Base-by-base conservation (phyloP, 1,284 basidiomycete genomes). In the Afroboletus lepidellus region DNA sequence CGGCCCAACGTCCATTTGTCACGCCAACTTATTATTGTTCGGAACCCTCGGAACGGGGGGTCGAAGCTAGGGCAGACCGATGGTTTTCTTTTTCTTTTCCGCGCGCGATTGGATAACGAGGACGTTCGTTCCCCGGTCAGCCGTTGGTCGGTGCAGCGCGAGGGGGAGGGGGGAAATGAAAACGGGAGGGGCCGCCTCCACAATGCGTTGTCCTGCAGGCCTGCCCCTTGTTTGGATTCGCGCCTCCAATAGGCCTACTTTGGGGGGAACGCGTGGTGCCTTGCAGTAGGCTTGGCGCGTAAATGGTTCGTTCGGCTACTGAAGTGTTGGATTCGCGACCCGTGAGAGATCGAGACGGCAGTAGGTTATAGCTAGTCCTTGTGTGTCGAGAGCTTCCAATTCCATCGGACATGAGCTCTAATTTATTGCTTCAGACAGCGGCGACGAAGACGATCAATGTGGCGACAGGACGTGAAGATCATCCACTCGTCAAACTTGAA, bases 161-260 rank as follows among this genome's bases (percentile, higher is more conserved):
- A 41, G 36, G 12, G 29, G n/a, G 16, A 24, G 23, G 38, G 23
- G 34, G 44, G 61, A 62, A 45, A 64, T 60, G 63, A 66, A 51
- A 51, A 48, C 37, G 46, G 53, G 39, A 50, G 39, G 33, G 46
- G 44, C 57, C 50, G 42, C 50, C 43, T 52, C 13, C 5, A 46
- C 60, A 62, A 61, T 30, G 60, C 48, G 62, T 51, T 37, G 48
- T 45, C 62, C 60, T 64, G 62, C 62, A 61, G 60, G 62, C 36
- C 30, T 12, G 5, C 15, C 12, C 20, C 18, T 3, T n/a, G 25
- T 36, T 27, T 32, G 57, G 61, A 64, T 64, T 58, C 54, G 60
- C 59, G 32, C 29, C 34, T 44, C 41, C 24, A 34, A 38, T 29
- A 8, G 27, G 25, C 18, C 44, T 39, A 32, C 41, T n/a, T 25